Evolutionary conservation across 495 filamentous ascomycete species (phyloP).

Genomic region (Echria macrotheca): DNA sequence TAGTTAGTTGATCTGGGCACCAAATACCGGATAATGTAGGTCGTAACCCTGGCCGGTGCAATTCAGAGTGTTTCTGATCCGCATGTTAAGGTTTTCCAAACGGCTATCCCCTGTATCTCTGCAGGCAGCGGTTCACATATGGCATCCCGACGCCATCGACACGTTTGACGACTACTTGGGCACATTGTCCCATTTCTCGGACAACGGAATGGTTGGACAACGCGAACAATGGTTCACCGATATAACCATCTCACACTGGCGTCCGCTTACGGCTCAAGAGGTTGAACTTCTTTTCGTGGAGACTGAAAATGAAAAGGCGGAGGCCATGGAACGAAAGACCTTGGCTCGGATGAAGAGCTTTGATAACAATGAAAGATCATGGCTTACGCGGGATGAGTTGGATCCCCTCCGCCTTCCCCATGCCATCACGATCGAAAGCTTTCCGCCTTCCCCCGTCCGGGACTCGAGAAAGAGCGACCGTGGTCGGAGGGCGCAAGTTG

Average conservation of each 20-base stretch:
- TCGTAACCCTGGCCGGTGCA: background rate
- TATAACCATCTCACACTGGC: slow-evolving; percentile 2
- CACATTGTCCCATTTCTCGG: background rate
- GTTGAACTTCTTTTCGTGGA: background rate
- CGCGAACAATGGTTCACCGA: background rate
- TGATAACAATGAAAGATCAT: background rate
- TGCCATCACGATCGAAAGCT: background rate
- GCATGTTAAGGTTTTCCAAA: background rate
- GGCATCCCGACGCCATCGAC: slow-evolving; percentile 7
- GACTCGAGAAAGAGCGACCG: background rate
- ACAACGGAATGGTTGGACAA: background rate
- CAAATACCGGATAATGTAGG: slow-evolving; percentile 1
- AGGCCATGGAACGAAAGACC: background rate
- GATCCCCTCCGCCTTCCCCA: background rate
- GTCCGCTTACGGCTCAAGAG: background rate
- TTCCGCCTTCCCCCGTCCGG: background rate
- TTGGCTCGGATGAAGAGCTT: background rate
- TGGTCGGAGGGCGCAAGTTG: no score
- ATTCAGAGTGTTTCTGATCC: background rate
- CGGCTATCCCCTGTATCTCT: background rate
- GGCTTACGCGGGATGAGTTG: background rate
- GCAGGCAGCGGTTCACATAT: background rate
- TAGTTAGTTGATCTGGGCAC: background rate
- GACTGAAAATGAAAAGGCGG: background rate
- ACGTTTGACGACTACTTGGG: background rate